phyloP scores from a whole-genome alignment of 371 early-diverging fungal genomes.

The Haplosporangium sp. region DNA sequence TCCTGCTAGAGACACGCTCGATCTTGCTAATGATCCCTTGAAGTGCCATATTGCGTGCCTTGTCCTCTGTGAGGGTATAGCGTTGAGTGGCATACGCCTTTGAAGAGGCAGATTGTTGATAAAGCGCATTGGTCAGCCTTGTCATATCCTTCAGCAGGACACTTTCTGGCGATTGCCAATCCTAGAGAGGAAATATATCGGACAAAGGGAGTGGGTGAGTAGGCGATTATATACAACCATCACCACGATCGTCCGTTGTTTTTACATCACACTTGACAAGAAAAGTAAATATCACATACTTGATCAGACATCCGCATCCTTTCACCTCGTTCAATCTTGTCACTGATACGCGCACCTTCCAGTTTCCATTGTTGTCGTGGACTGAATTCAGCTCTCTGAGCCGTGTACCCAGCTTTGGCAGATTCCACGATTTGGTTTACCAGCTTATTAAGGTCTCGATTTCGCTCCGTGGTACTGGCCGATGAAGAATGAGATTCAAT shows the following conservation, averaged over 20 bases:
- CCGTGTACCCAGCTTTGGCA: constrained; percentile 20
- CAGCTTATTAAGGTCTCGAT: constrained; percentile 38
- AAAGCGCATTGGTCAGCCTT: constrained; percentile 63
- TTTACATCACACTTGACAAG: no score
- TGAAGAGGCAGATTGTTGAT: constrained; percentile 52
- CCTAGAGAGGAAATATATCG: constrained; percentile 38
- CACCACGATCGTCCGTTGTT: no score
- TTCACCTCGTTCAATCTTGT: constrained; percentile 42
- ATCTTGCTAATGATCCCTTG: constrained; percentile 54
- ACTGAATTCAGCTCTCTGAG: constrained; percentile 44
- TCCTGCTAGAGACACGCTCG: constrained; percentile 41
- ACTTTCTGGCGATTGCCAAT: constrained; percentile 59
- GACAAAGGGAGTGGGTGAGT: neutral
- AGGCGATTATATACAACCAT: neutral
- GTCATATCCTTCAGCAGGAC: constrained; percentile 59
- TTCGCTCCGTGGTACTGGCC: constrained; percentile 8
- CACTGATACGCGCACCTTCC: constrained; percentile 43
- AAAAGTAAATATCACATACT: neutral
- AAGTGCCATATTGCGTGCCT: constrained; percentile 41
- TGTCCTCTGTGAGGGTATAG: constrained; percentile 42
- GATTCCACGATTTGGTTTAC: constrained; percentile 45
- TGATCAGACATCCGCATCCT: constrained; percentile 48
- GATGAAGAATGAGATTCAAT: constrained; percentile 14
- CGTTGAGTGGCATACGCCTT: constrained; percentile 45
- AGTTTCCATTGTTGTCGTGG: constrained; percentile 45